Conservation (phyloP, 495 filamentous ascomycete genomes). For the Schizothecium vesticola region DNA sequence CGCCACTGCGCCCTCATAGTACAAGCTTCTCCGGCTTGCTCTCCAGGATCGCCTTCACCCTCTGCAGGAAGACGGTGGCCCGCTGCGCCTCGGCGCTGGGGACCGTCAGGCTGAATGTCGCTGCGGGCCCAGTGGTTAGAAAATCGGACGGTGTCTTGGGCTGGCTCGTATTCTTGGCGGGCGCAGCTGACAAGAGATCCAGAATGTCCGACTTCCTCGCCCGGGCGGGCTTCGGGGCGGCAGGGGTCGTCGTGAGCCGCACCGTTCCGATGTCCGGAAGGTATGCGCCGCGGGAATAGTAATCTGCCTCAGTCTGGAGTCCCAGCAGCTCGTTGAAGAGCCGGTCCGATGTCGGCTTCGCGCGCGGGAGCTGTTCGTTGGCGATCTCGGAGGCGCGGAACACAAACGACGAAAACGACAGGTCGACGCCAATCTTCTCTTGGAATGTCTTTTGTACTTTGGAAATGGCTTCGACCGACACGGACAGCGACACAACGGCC, state of each 20-base stretch:
- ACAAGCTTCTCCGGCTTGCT: constrained; percentile 76
- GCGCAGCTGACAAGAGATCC: constrained; percentile 60
- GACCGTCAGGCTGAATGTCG: constrained; percentile 69
- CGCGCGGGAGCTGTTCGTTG: constrained; percentile 73
- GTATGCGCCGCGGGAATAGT: constrained; percentile 52
- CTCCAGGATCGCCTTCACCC: constrained; percentile 76
- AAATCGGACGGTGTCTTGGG: not conserved
- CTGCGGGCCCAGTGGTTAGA: constrained; percentile 37
- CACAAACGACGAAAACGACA: constrained; percentile 85
- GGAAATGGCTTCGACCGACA: constrained; percentile 72
- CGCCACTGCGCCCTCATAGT: constrained; percentile 30
- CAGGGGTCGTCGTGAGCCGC: constrained; percentile 26
- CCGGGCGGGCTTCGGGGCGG: constrained; percentile 25
- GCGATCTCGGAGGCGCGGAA: constrained; percentile 75
- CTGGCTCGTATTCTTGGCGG: constrained; percentile 21
- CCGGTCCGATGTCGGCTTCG: constrained; percentile 66
- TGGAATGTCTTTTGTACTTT: constrained; percentile 76
- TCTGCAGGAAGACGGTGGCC: constrained; percentile 73
- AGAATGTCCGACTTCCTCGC: constrained; percentile 61
- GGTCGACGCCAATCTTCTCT: constrained; percentile 63
- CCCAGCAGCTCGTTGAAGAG: constrained; percentile 87
- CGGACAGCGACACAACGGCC: constrained; percentile 57
- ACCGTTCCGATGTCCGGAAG: constrained; percentile 68
- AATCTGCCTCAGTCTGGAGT: constrained; percentile 44
- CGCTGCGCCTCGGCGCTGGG: constrained; percentile 72